phyloP scores from a whole-genome alignment of 1,284 basidiomycete genomes.

The Ustilago trichophora region DNA sequence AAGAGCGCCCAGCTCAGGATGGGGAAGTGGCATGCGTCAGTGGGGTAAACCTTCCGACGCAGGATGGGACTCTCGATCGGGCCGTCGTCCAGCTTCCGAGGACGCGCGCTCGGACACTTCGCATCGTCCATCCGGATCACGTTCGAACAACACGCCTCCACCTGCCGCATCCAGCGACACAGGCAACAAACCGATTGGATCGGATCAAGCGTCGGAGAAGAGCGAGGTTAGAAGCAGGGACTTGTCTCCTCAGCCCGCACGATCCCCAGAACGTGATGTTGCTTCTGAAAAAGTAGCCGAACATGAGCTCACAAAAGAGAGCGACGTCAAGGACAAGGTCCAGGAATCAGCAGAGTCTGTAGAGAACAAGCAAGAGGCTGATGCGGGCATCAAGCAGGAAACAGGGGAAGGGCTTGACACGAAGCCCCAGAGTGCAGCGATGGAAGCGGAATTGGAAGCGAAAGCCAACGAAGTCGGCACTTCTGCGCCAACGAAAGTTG shows the following conservation, averaged over 20 bases:
- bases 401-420: background rate
- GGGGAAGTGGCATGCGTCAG: constrained; percentile 25
- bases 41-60: constrained; percentile 40
- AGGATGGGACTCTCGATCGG: constrained; percentile 18
- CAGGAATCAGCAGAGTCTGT: background rate
- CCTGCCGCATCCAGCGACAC: constrained; percentile 20
- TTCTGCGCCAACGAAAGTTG: background rate
- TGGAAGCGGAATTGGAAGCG: background rate
- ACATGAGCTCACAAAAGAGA: background rate
- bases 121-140: constrained; percentile 15
- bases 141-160: constrained; percentile 30
- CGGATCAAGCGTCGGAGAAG: constrained; percentile 25
- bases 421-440: background rate
- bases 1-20: constrained; percentile 20
- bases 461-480: background rate
- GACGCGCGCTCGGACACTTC: constrained; percentile 30
- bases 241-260: constrained; percentile 15
- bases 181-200: constrained; percentile 4
- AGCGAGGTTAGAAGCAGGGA: constrained; percentile 29
- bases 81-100: constrained; percentile 24
- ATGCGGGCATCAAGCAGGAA: background rate
- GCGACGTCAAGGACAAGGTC: background rate
- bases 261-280: constrained; percentile 1
- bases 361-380: background rate
- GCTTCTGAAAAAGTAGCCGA: background rate